Percentiles rank a stretch among this genome's conserved stretches.
Conservation (phyloP, 2,329 filamentous ascomycete genomes). For the Neonectria faginata region DNA sequence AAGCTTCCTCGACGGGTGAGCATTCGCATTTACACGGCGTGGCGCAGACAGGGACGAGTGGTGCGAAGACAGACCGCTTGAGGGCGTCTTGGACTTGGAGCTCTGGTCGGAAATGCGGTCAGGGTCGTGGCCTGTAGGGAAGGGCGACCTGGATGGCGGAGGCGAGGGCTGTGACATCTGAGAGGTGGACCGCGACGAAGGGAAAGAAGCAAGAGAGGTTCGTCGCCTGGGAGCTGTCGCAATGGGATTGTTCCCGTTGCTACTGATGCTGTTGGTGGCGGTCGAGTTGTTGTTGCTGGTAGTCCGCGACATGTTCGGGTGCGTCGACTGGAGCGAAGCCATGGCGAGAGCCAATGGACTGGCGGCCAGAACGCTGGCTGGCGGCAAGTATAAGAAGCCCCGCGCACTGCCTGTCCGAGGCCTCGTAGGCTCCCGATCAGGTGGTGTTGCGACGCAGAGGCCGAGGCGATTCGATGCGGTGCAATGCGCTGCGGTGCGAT, state of each 20-base stretch:
- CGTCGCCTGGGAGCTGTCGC: conserved; percentile 51
- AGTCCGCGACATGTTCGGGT: conserved; percentile 57
- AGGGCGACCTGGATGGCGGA: conserved; percentile 67
- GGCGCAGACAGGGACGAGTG: conserved; percentile 69
- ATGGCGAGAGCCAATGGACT: conserved; percentile 36
- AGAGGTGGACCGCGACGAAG: conserved; percentile 68
- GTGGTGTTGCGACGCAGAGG: conserved; percentile 34
- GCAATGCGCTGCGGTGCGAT: conserved; percentile 1
- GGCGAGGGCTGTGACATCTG: conserved; percentile 67
- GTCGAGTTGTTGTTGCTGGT: conserved; percentile 37
- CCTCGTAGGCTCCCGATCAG: conserved; percentile 39
- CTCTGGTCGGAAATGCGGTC: conserved; percentile 70
- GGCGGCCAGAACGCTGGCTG: conserved; percentile 26
- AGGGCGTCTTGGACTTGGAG: conserved; percentile 70
- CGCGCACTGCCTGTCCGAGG: conserved; percentile 28
- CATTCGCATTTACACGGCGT: conserved; percentile 62
- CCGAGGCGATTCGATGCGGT: conserved; percentile 32
- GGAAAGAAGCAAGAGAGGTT: conserved; percentile 74
- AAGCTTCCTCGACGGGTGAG: conserved; percentile 66
- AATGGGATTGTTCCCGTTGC: conserved; percentile 52
- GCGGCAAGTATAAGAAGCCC: conserved; percentile 21
- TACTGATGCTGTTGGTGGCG: conserved; percentile 49
- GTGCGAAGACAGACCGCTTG: conserved; percentile 70
- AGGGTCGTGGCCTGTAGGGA: conserved; percentile 61
- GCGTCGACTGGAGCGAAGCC: conserved; percentile 50